Conservation (phyloP, 495 filamentous ascomycete genomes). For the Aspergillus wentii region DNA sequence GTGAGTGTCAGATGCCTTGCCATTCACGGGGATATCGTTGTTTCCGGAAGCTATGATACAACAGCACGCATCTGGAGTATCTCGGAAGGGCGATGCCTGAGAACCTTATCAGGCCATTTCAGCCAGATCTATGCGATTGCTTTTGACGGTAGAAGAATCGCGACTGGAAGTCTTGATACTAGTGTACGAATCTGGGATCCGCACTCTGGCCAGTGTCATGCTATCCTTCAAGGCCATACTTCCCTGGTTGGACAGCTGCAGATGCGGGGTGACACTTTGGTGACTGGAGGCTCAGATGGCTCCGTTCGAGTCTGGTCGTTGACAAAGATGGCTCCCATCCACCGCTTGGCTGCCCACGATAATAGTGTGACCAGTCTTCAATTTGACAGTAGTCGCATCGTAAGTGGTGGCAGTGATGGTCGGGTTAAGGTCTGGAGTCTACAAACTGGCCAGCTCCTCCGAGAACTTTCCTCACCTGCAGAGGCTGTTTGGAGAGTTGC, state of each 20-base stretch:
- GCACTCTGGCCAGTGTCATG: constrained; percentile 75
- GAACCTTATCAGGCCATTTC: constrained; percentile 91
- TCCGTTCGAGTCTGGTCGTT: constrained; percentile 95
- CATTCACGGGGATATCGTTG: constrained; percentile 90
- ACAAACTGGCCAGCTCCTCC: constrained; percentile 80
- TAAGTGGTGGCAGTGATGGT: constrained; percentile 92
- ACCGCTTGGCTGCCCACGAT: constrained; percentile 94
- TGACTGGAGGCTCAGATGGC: constrained; percentile 94
- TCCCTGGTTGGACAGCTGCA: constrained; percentile 96
- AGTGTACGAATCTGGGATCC: constrained; percentile 98
- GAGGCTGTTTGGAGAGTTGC: constrained; percentile 97
- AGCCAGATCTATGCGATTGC: constrained; percentile 99
- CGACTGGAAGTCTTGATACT: constrained; percentile 95
- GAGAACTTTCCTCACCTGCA: constrained; percentile 83
- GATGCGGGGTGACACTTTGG: constrained; percentile 88
- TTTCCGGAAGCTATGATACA: constrained; percentile 95
- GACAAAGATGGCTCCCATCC: constrained; percentile 80
- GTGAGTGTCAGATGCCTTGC: constrained; percentile 94
- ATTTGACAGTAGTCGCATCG: constrained; percentile 90
- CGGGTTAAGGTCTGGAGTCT: constrained; percentile 97
- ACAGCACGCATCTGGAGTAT: constrained; percentile 98
- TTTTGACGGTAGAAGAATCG: constrained; percentile 87
- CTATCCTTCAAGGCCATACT: constrained; percentile 95
- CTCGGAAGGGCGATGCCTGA: constrained; percentile 81
- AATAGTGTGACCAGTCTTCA: constrained; percentile 97